Evolutionary conservation across 2,329 filamentous ascomycete species (phyloP).

Genomic region (Fusarium sp.): DNA sequence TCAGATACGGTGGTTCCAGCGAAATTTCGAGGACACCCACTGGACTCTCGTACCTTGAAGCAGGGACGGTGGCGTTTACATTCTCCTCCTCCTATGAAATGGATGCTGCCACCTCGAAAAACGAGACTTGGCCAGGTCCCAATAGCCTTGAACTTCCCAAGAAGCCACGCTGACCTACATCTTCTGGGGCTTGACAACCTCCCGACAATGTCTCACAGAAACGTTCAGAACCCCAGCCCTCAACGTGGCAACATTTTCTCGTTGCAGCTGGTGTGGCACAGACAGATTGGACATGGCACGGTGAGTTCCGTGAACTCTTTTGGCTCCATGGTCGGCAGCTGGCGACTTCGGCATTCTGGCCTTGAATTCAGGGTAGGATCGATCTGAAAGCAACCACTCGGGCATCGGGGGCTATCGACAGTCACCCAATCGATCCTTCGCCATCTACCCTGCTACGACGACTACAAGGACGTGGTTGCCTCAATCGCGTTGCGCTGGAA

Average conservation of each 20-base stretch:
- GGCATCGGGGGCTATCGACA: slow-evolving; percentile 7
- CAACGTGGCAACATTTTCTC: slow-evolving; percentile 32
- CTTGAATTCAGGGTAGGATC: slow-evolving; percentile 8
- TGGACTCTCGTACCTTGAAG: slow-evolving; percentile 33
- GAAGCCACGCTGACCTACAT: slow-evolving; percentile 30
- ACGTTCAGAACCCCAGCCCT: slow-evolving; percentile 20
- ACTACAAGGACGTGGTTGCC: background rate
- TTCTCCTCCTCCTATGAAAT: slow-evolving; percentile 33
- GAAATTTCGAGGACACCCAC: slow-evolving; percentile 9
- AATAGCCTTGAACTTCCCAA: slow-evolving; percentile 25
- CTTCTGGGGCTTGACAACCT: slow-evolving; percentile 21
- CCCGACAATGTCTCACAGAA: slow-evolving; percentile 11
- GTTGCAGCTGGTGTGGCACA: slow-evolving; percentile 32
- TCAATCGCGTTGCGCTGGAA: slow-evolving; percentile 25
- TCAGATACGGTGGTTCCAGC: background rate
- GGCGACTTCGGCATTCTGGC: slow-evolving; percentile 11
- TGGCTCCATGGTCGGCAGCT: slow-evolving; percentile 7
- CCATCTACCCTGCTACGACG: background rate
- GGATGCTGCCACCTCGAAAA: slow-evolving; percentile 20
- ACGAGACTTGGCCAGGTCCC: slow-evolving; percentile 27
- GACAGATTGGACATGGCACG: slow-evolving; percentile 20
- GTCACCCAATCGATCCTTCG: slow-evolving; percentile 1
- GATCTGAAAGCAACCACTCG: slow-evolving; percentile 13
- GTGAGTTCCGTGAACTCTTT: slow-evolving; percentile 22
- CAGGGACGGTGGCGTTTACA: slow-evolving; percentile 44